These are phyloP conservation scores for Pinus taeda DNA, from an alignment of 75 land plant species.

Conservation along the genomic window DNA sequence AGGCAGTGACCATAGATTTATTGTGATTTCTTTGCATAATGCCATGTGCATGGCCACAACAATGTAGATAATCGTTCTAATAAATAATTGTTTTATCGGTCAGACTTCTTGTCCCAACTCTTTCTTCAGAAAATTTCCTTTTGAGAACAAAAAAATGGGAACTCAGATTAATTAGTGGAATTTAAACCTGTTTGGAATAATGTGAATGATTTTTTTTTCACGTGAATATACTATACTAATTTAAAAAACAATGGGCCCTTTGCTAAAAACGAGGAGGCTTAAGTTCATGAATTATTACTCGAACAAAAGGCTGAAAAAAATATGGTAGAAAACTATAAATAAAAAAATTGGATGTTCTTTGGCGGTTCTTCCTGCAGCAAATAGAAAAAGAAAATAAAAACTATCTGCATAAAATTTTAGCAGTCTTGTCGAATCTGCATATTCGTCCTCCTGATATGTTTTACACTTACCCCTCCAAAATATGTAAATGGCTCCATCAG, in stretches of 20 bases:
- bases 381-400: neutral
- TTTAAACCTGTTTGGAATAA: neutral
- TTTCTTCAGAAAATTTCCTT: too few relatives aligned
- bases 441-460: neutral
- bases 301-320: conserved; percentile 12
- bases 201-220: neutral
- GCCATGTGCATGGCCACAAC: neutral
- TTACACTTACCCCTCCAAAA: conserved; percentile 19
- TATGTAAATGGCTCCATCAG: conserved; percentile 19
- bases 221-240: neutral
- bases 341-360: conserved; percentile 13
- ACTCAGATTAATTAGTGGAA: neutral
- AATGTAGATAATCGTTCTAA: neutral
- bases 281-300: conserved; percentile 7
- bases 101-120: neutral
- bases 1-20: too few relatives aligned
- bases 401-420: neutral
- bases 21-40: neutral
- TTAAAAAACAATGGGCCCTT: neutral
- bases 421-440: neutral
- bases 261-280: neutral
- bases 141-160: conserved; percentile 32
- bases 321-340: neutral
- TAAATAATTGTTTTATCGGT: neutral
- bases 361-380: conserved; percentile 15